Evolutionary conservation across 352 stramenopile genomes (phyloP).

Genomic region (Pythium grandisporangium): DNA sequence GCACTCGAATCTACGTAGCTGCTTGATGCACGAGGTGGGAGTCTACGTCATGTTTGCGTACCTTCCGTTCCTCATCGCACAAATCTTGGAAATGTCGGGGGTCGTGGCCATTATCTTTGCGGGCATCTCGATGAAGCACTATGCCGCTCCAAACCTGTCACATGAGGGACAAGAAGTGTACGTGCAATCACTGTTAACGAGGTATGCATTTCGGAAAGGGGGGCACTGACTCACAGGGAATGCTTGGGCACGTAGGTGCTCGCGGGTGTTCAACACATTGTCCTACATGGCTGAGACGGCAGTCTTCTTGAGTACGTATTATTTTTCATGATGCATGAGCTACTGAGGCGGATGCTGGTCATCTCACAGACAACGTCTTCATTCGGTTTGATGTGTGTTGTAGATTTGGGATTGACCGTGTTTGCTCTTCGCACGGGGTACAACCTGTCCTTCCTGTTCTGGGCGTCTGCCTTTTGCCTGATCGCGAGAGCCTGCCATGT

Average conservation of each 20-base stretch:
- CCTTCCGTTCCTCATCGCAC: slow-evolving; percentile 63
- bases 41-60: slow-evolving; percentile 86
- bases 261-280: slow-evolving; percentile 86
- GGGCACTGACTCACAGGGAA: too few species aligned
- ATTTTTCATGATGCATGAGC: background rate
- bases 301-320: slow-evolving; percentile 86
- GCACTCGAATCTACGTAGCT: slow-evolving; percentile 82
- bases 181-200: slow-evolving; percentile 5
- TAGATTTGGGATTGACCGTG: slow-evolving; percentile 87
- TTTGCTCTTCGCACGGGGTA: slow-evolving; percentile 78
- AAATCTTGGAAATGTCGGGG: slow-evolving; percentile 78
- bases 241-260: slow-evolving; percentile 30
- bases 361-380: too few species aligned
- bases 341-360: too few species aligned
- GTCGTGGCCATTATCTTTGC: slow-evolving; percentile 94
- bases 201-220: background rate
- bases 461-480: slow-evolving; percentile 80
- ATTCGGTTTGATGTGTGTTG: too few species aligned
- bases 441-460: slow-evolving; percentile 82
- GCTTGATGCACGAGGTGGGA: slow-evolving; percentile 81
- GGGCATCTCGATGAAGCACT: slow-evolving; percentile 88
- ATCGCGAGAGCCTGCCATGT: slow-evolving; percentile 76
- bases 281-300: slow-evolving; percentile 88
- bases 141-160: slow-evolving; percentile 82
- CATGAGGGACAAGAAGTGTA: slow-evolving; percentile 74